Conservation (phyloP, 1,284 basidiomycete species). For the Trichosporon asahii region DNA sequence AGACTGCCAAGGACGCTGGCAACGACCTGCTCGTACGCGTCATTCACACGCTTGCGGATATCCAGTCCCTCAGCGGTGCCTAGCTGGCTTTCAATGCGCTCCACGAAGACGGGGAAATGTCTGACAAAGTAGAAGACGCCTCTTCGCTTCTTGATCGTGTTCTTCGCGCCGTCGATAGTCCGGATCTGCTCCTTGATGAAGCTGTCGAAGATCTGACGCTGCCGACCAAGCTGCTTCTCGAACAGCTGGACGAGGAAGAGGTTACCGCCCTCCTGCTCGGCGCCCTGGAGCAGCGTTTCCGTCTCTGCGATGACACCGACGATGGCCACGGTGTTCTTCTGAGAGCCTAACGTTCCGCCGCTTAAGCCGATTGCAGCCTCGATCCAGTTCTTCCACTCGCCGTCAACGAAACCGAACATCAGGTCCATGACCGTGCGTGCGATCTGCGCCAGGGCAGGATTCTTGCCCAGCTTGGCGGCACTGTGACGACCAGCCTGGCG, state of each 20-base stretch:
- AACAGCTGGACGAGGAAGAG: slow-evolving; percentile 69
- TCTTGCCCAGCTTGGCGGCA: slow-evolving; percentile 57
- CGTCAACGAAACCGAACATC: slow-evolving; percentile 87
- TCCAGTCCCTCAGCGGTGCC: slow-evolving; percentile 69
- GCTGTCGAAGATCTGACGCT: slow-evolving; percentile 69
- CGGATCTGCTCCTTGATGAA: slow-evolving; percentile 82
- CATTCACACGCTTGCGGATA: slow-evolving; percentile 73
- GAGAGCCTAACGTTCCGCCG: not conserved
- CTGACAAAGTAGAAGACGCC: slow-evolving; percentile 92
- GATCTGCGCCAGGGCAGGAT: slow-evolving; percentile 69
- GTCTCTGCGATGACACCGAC: slow-evolving; percentile 77
- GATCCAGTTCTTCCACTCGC: slow-evolving; percentile 78
- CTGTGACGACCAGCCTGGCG: slow-evolving; percentile 73
- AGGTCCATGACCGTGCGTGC: slow-evolving; percentile 85
- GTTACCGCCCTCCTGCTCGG: slow-evolving; percentile 69
- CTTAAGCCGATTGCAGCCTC: slow-evolving; percentile 61
- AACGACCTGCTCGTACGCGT: slow-evolving; percentile 81
- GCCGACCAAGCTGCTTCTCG: slow-evolving; percentile 73
- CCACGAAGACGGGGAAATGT: slow-evolving; percentile 84
- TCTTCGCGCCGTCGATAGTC: slow-evolving; percentile 82
- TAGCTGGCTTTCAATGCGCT: slow-evolving; percentile 82
- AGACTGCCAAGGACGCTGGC: slow-evolving; percentile 85
- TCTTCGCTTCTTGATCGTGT: slow-evolving; percentile 66
- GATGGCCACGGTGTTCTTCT: slow-evolving; percentile 56
- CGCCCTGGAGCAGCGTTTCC: slow-evolving; percentile 73